A percentile compares a stretch with the other conserved stretches of the same genome.
These are phyloP conservation scores for Vaccinium corymbosum DNA, from an alignment of 148 eudicot genomes.

Conservation along the genomic window DNA sequence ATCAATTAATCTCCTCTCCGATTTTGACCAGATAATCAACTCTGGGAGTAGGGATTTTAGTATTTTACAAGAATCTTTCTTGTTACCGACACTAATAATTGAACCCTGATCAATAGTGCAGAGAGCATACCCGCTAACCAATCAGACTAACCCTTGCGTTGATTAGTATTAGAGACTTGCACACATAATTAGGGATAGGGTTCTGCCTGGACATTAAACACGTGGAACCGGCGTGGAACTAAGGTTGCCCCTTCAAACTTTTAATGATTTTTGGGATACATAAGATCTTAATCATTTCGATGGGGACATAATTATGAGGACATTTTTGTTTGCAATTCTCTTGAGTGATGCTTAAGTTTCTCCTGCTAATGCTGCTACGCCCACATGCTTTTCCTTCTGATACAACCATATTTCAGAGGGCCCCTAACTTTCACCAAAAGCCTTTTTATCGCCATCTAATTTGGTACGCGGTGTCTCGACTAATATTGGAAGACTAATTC, in stretches of 20 bases:
- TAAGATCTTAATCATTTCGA: not conserved
- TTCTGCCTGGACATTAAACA: not conserved
- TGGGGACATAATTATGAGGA: conserved; percentile 32
- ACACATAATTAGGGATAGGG: not conserved
- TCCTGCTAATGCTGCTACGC: not conserved
- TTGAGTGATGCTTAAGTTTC: conserved; percentile 37
- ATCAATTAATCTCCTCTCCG: no score
- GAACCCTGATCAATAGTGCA: no score
- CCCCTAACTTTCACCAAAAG: not conserved
- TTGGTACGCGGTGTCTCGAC: not conserved
- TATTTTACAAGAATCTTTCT: no score
- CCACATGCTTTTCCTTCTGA: not conserved
- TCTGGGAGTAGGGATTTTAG: no score
- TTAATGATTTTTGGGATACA: not conserved
- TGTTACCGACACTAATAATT: no score
- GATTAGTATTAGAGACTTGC: not conserved
- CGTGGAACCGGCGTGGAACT: conserved; percentile 14
- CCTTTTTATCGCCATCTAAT: not conserved
- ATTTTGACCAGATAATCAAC: no score
- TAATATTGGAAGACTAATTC: no score
- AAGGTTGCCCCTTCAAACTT: not conserved
- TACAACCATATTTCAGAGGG: not conserved
- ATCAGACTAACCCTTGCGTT: no score
- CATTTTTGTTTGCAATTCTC: not conserved
- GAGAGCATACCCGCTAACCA: no score